A percentile compares a stretch with the other conserved stretches of the same genome.
These are phyloP conservation scores for Cochlearia excelsa DNA, from an alignment of 345 rosid species.

Conservation along the genomic window DNA sequence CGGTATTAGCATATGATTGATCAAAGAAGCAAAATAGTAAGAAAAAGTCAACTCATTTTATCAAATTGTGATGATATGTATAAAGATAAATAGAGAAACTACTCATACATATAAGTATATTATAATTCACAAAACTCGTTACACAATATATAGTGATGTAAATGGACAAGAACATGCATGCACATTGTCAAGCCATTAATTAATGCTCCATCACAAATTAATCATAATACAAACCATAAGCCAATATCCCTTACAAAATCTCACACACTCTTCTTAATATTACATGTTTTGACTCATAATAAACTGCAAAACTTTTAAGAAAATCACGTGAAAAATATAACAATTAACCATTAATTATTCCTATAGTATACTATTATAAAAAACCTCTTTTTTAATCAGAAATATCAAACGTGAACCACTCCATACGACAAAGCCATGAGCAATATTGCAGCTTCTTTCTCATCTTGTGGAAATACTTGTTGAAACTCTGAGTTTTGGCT, in stretches of 20 bases:
- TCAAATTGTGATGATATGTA: background rate
- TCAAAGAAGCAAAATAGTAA: no score
- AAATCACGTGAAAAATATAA: slow-evolving; percentile 17
- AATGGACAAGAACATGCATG: slow-evolving; percentile 6
- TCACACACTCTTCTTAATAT: slow-evolving; percentile 24
- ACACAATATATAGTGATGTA: slow-evolving; percentile 25
- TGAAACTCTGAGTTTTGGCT: slow-evolving; percentile 67
- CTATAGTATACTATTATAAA: slow-evolving; percentile 20
- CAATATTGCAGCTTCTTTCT: slow-evolving; percentile 91
- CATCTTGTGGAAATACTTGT: slow-evolving; percentile 85
- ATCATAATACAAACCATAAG: slow-evolving; percentile 13
- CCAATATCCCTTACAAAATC: slow-evolving; percentile 30
- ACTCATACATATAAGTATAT: slow-evolving; percentile 17
- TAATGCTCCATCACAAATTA: no score
- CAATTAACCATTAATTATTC: slow-evolving; percentile 25
- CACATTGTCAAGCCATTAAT: no score
- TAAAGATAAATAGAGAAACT: slow-evolving; percentile 1
- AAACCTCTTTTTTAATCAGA: slow-evolving; percentile 5
- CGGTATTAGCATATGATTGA: no score
- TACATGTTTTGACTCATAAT: background rate
- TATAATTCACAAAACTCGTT: slow-evolving; percentile 18
- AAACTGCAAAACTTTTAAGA: slow-evolving; percentile 26
- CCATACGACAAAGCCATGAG: slow-evolving; percentile 95
- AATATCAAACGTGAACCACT: slow-evolving; percentile 55
- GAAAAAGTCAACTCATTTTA: no score